phyloP scores from a whole-genome alignment of 768 basidiomycete genomes.

The Kwoniella shandongensis region DNA sequence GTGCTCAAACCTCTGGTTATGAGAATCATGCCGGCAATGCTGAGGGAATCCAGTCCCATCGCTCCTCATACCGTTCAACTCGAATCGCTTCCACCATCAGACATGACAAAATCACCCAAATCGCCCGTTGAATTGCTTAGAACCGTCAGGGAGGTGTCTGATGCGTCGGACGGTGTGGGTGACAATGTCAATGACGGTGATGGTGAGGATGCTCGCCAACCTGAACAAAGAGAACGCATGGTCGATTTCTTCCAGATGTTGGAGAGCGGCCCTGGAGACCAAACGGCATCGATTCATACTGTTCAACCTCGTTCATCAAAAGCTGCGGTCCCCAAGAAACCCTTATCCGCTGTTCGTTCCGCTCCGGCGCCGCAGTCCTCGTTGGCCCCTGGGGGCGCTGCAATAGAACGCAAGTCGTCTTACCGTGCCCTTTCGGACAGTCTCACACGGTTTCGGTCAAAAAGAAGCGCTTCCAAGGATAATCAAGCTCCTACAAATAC shows the following conservation, averaged over 20 bases:
- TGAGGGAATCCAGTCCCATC: conserved; percentile 12
- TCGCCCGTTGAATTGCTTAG: neutral
- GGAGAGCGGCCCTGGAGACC: conserved; percentile 7
- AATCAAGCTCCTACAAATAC: conserved; percentile 29
- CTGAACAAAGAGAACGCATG: conserved; percentile 8
- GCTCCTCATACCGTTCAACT: neutral
- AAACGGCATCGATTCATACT: too few species aligned
- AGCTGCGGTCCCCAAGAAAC: neutral
- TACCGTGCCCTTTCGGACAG: too few species aligned
- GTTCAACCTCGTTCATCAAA: neutral
- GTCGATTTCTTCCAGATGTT: conserved; percentile 33
- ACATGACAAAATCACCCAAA: conserved; percentile 3
- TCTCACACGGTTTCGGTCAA: neutral
- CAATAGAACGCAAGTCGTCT: too few species aligned
- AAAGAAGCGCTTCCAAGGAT: too few species aligned
- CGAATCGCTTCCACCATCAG: conserved; percentile 1
- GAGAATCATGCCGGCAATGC: conserved; percentile 38
- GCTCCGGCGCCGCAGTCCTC: too few species aligned
- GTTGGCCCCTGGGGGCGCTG: too few species aligned
- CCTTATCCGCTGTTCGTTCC: neutral
- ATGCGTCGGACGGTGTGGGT: too few species aligned
- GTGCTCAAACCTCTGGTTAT: conserved; percentile 50
- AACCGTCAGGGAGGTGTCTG: too few species aligned
- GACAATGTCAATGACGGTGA: neutral
- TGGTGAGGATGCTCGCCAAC: neutral